A percentile compares a stretch with the other conserved stretches of the same genome.
These are phyloP conservation scores for Metahyphopichia silvanorum DNA, from an alignment of 805 yeast species.

Conservation along the genomic window DNA sequence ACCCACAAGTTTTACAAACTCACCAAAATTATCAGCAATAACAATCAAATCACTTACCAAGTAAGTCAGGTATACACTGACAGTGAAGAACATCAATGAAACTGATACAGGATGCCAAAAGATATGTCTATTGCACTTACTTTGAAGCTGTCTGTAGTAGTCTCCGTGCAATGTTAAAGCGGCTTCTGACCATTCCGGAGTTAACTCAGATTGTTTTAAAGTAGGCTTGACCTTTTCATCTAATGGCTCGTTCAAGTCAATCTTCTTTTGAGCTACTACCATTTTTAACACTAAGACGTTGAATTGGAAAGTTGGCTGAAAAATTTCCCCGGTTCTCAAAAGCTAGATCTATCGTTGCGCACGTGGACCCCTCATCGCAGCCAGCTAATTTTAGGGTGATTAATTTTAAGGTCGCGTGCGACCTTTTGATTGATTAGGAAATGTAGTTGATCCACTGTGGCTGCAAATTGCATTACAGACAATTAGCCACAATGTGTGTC, in stretches of 20 bases:
- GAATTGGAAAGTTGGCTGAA: not conserved
- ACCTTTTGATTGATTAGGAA: too few relatives aligned
- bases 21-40: conserved; percentile 26
- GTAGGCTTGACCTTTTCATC: conserved; percentile 50
- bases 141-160: conserved; percentile 46
- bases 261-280: conserved; percentile 50
- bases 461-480: too few relatives aligned
- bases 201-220: conserved; percentile 45
- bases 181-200: conserved; percentile 59
- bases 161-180: conserved; percentile 65
- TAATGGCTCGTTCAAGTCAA: conserved; percentile 53
- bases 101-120: conserved; percentile 46
- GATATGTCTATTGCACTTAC: conserved; percentile 41
- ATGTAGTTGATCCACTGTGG: too few relatives aligned
- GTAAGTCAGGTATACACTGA: conserved; percentile 15
- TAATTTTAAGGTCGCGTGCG: too few relatives aligned
- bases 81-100: conserved; percentile 15
- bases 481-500: too few relatives aligned
- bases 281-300: too few relatives aligned
- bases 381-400: too few relatives aligned
- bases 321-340: too few relatives aligned
- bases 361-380: too few relatives aligned
- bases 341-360: too few relatives aligned
- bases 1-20: conserved; percentile 20
- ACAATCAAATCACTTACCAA: conserved; percentile 26